Conservation (phyloP, 371 early-diverging fungal genomes). For the Coemansia sp. region DNA sequence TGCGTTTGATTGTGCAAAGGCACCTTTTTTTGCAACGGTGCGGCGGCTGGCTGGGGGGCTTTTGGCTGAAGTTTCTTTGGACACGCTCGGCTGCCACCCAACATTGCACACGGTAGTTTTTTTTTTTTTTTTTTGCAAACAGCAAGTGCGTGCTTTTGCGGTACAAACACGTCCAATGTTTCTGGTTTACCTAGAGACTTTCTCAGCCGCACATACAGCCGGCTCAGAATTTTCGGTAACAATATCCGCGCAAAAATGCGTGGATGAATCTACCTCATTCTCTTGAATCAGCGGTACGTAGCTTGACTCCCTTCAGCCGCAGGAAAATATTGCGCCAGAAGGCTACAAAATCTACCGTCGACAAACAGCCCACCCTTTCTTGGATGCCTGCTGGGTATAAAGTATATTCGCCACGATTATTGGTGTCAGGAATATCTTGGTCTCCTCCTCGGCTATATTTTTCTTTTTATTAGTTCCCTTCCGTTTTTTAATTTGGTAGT, state of each 20-base stretch:
- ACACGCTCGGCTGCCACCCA: too few species aligned
- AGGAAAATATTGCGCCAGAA: constrained; percentile 1
- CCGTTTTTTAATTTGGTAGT: too few species aligned
- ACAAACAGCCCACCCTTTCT: not conserved
- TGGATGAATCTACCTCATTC: not conserved
- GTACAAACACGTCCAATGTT: not conserved
- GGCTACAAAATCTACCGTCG: too few species aligned
- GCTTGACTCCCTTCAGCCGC: not conserved
- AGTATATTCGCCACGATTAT: constrained; percentile 10
- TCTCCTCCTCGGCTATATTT: constrained; percentile 10
- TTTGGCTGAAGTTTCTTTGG: too few species aligned
- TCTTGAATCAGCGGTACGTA: not conserved
- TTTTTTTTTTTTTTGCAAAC: not conserved
- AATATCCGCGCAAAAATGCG: too few species aligned
- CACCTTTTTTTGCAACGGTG: not conserved
- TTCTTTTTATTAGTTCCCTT: not conserved
- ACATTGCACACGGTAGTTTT: too few species aligned
- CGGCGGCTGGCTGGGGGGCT: too few species aligned
- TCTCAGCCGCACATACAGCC: too few species aligned
- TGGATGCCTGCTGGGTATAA: not conserved
- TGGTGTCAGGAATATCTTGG: not conserved
- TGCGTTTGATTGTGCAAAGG: not conserved
- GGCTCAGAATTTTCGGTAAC: too few species aligned
- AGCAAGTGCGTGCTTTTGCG: not conserved
- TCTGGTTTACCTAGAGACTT: not conserved